Base-by-base conservation (phyloP, 306 rosid species). In the Rubus parviflorus region DNA sequence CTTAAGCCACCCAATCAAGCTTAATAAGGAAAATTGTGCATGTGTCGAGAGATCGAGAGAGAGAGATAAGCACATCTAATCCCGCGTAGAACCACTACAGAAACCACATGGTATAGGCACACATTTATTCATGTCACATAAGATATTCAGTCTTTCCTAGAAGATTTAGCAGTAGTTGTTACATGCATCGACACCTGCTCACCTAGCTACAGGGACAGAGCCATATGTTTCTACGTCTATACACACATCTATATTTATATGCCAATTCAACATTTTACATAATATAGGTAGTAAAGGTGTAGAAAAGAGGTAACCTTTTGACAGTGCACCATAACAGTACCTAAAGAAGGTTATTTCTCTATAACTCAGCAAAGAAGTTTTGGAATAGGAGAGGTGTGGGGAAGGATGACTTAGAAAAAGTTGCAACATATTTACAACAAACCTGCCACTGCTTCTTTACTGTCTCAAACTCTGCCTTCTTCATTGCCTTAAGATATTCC, bases 361-460 rank as follows among this genome's bases (percentile, higher is more conserved):
- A 20, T 3, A 19, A 43, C 30, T 67, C 72, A 20, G 37, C 52
- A 42, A 42, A 42, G 16, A 65, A 47, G n/a, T n/a, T 40, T 67
- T n/a, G 49, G 6, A 41, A 67, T 20, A 42, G 8, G 53, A n/a
- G 49, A 42, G 16, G 38, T 43, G 16, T 53, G 16, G 45, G 47
- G 6, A 72, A 73, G 66, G 64, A 22, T 72, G 38, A 58, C 11
- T 8, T 3, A 23, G 42, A 63, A 35, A 51, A 77, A 40, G 58
- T 66, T 43, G 61, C 15, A 54, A 30, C 6, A 68, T n/a, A 82
- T 66, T 65, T 51, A 30, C 57, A 72, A 78, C 82, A 85, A 84
- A 92, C 99, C 99, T 92, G 92, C 99, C 99, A 96, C 88, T 96
- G 99, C 72, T 78, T 88, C 90, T 96, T 96, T 86, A 96, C 75